Conservation (phyloP, 2,329 filamentous ascomycete genomes). For the Colletotrichum coccodes region DNA sequence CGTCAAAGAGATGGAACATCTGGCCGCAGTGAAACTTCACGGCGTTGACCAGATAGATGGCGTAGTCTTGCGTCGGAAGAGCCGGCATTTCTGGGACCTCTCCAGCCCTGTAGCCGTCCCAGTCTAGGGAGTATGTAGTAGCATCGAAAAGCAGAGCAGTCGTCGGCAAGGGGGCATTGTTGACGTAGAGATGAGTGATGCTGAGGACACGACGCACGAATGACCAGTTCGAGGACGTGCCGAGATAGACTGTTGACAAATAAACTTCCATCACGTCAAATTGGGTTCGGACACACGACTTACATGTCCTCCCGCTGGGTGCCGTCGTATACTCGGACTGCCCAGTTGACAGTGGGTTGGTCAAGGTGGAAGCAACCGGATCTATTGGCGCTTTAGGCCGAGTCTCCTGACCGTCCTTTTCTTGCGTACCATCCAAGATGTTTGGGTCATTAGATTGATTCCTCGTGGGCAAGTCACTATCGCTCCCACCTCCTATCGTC, state of each 20-base stretch:
- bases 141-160: constrained; percentile 60
- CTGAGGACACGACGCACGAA: constrained; percentile 61
- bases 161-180: constrained; percentile 52
- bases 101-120: constrained; percentile 49
- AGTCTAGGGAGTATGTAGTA: constrained; percentile 60
- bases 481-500: constrained; percentile 6
- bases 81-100: constrained; percentile 20
- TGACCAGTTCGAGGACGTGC: constrained; percentile 67
- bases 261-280: constrained; percentile 2
- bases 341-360: constrained; percentile 53
- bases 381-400: constrained; percentile 34
- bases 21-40: constrained; percentile 67
- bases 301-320: constrained; percentile 53
- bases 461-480: constrained; percentile 1
- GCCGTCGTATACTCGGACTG: constrained; percentile 54
- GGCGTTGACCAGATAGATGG: constrained; percentile 63
- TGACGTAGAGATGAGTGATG: constrained; percentile 57
- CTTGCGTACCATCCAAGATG: neutral
- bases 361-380: constrained; percentile 45
- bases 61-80: constrained; percentile 55
- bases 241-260: constrained; percentile 56
- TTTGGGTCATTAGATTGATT: neutral
- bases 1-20: constrained; percentile 64
- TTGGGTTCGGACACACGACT: constrained; percentile 37
- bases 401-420: neutral